phyloP scores from a whole-genome alignment of 139 green algal species.

The Micractinium sp. region DNA sequence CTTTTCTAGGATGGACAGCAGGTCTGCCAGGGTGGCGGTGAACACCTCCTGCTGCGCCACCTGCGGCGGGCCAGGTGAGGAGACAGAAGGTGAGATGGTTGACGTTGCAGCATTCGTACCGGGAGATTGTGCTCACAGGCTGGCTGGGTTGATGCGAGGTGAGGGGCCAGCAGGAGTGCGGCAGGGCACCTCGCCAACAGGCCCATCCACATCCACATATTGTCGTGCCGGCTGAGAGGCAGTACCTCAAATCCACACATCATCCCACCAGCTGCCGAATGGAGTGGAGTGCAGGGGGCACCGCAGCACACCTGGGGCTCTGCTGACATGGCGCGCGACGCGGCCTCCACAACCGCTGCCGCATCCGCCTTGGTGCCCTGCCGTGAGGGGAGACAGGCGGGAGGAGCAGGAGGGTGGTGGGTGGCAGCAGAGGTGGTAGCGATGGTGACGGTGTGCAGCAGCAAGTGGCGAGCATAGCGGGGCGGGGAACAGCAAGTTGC shows the following conservation, averaged over 20 bases:
- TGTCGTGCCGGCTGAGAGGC: too few species aligned
- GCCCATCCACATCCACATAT: too few species aligned
- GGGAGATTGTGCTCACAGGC: too few species aligned
- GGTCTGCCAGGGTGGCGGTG: conserved; percentile 39
- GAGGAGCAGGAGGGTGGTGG: not conserved
- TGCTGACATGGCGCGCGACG: conserved; percentile 28
- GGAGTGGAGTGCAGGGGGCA: too few species aligned
- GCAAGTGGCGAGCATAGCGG: not conserved
- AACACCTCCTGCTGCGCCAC: conserved; percentile 9
- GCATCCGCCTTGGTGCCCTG: conserved; percentile 38
- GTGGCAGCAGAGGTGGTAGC: not conserved
- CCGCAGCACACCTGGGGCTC: conserved; percentile 30
- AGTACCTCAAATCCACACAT: too few species aligned
- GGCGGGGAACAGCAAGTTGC: not conserved
- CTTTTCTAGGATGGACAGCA: conserved; percentile 44
- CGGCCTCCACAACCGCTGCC: conserved; percentile 31
- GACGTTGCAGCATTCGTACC: not conserved
- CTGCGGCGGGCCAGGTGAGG: not conserved
- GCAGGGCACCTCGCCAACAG: not conserved
- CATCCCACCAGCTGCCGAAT: too few species aligned
- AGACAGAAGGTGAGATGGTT: not conserved
- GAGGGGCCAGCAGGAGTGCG: not conserved
- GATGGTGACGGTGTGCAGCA: too few species aligned
- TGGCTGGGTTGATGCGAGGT: not conserved
- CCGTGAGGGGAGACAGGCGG: not conserved